phyloP scores from a whole-genome alignment of 495 filamentous ascomycete genomes.

The Talaromyces proteolyticus region DNA sequence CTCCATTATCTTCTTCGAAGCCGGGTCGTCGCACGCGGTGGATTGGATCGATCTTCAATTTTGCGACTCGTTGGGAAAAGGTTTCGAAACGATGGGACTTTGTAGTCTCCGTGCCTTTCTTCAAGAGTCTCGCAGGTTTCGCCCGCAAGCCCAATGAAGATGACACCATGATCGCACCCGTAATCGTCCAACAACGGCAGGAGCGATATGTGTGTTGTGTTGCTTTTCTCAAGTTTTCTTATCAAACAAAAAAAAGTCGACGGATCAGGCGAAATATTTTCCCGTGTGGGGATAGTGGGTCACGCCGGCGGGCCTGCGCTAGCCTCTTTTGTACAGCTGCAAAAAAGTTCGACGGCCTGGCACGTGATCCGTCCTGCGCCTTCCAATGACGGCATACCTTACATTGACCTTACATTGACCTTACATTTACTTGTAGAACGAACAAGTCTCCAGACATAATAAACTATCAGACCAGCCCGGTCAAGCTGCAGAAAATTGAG shows the following conservation, averaged over 20 bases:
- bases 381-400: conserved; percentile 46
- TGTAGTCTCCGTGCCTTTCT: conserved; percentile 61
- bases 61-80: conserved; percentile 89
- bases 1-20: conserved; percentile 60
- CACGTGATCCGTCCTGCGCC: conserved; percentile 26
- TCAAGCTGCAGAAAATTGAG: too few species aligned
- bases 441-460: too few species aligned
- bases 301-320: conserved; percentile 1
- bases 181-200: conserved; percentile 24
- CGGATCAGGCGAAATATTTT: conserved; percentile 27
- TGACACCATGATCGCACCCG: conserved; percentile 42
- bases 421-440: too few species aligned
- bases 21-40: conserved; percentile 77
- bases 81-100: conserved; percentile 85
- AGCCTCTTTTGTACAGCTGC: conserved; percentile 12
- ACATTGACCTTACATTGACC: too few species aligned
- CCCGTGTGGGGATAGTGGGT: conserved; percentile 26
- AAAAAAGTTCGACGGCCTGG: background rate
- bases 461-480: too few species aligned
- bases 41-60: conserved; percentile 88
- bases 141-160: conserved; percentile 57
- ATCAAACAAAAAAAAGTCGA: conserved; percentile 40
- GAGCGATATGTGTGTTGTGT: conserved; percentile 3
- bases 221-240: background rate
- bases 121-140: conserved; percentile 57